Conservation (phyloP, 2,329 filamentous ascomycete species). For the Xylaria arbuscula region DNA sequence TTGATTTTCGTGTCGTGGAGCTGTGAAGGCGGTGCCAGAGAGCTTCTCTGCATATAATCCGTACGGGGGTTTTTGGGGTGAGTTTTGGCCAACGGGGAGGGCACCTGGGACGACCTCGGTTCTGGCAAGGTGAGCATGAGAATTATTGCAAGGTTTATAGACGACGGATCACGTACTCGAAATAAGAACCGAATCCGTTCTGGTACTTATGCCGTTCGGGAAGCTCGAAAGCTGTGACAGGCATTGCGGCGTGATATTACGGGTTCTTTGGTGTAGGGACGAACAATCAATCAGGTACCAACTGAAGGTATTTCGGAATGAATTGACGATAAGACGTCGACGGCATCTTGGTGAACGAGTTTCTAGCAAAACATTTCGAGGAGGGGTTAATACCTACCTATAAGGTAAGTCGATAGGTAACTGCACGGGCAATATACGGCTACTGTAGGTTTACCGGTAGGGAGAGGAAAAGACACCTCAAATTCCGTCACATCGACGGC, state of each 20-base stretch:
- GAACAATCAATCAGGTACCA: slow-evolving; percentile 10
- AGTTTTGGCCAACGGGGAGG: slow-evolving; percentile 74
- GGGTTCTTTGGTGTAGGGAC: background rate
- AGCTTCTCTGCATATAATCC: slow-evolving; percentile 78
- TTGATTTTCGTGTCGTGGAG: slow-evolving; percentile 67
- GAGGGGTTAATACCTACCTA: slow-evolving; percentile 21
- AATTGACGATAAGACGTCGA: background rate
- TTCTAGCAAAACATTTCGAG: background rate
- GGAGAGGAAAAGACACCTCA: slow-evolving; percentile 4
- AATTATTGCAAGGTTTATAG: background rate
- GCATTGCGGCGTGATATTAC: slow-evolving; percentile 44
- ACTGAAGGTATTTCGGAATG: background rate
- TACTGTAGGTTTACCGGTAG: slow-evolving; percentile 33
- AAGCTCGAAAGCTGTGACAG: slow-evolving; percentile 52
- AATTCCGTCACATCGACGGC: slow-evolving; percentile 27
- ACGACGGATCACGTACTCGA: slow-evolving; percentile 65
- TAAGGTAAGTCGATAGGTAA: background rate
- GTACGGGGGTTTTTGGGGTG: slow-evolving; percentile 75
- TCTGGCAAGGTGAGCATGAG: slow-evolving; percentile 31
- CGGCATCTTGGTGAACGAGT: slow-evolving; percentile 8
- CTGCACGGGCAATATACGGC: slow-evolving; percentile 23
- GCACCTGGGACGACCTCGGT: slow-evolving; percentile 74
- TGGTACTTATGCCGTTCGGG: slow-evolving; percentile 68
- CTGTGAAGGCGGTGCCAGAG: slow-evolving; percentile 70
- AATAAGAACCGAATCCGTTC: slow-evolving; percentile 75